Base-by-base conservation (phyloP, 2,329 filamentous ascomycete species). In the Xylariaceae sp. region DNA sequence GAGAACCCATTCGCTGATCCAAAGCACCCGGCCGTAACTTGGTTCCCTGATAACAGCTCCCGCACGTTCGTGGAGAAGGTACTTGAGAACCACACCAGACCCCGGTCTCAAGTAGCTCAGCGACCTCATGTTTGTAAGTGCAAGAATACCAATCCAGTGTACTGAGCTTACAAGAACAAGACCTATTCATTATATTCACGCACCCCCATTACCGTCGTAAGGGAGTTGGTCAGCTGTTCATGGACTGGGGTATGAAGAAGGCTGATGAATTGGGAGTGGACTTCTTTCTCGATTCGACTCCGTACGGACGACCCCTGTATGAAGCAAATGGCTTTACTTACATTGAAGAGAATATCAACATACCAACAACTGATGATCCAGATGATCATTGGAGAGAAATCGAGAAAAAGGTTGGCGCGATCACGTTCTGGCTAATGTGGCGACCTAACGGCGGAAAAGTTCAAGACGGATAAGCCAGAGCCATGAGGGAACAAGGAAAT, bases 361-460 rank as follows among this genome's bases (percentile, higher is more conserved):
- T 57, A 11, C 65, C 64, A 1, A 15, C 30, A 13, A 65, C 53
- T 2, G 55, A 63, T 2, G 39, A 43, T 6, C 61, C 61, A 1
- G 64, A 68, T 39, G 61, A 64, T 1, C 30, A 49, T 2, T 67
- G 65, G 64, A 62, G 59, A 32, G 57, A 61, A 24, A 32, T 58
- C 0, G 75, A 79, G 32, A 66, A 73, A 1, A 72, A 77, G 58
- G 72, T 78, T 16, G 68, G 73, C 0, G 70, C 70, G 1, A 62
- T 60, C n/a, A 62, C 57, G 3, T 65, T 50, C 50, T 43, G 46
- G 42, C 46, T 54, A 8, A 58, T 58, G 55, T 51, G 42, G 32
- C 15, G 35, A 20, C 35, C 35, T 37, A 18, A 16, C 20, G 50
- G 53, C 5, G 58, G 55, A 2, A 48, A 50, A 3, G 51, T 57